Percentiles rank a stretch among this genome's conserved stretches.
These are phyloP conservation scores for Stephanodiscus triporus DNA, from an alignment of 108 stramenopile species.

Conservation along the genomic window DNA sequence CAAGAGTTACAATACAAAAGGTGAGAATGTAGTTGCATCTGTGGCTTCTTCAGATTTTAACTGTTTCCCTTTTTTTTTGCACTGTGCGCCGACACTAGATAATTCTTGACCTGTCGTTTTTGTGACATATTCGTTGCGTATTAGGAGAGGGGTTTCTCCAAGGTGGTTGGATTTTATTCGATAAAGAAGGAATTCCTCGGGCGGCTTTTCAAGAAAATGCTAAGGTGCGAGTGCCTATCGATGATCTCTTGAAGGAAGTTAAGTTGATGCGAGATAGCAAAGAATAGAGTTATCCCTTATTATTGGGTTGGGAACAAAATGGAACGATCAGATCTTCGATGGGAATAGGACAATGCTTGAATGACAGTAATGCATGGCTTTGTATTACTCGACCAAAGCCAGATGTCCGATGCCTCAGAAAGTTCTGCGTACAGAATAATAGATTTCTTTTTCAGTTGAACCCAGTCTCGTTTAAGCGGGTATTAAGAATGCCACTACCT, in stretches of 20 bases:
- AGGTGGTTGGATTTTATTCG: constrained; percentile 56
- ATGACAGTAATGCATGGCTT: constrained; percentile 11
- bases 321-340: not conserved
- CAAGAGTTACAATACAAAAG: constrained; percentile 49
- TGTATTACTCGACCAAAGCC: constrained; percentile 12
- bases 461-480: too few relatives aligned
- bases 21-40: constrained; percentile 8
- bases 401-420: not conserved
- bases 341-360: constrained; percentile 2
- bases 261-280: constrained; percentile 9
- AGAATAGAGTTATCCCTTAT: not conserved
- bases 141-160: constrained; percentile 58
- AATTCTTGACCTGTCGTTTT: not conserved
- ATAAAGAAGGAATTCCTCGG: constrained; percentile 18
- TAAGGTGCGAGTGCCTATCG: constrained; percentile 40
- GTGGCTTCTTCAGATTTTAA: not conserved
- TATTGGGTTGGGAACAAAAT: not conserved
- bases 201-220: constrained; percentile 55
- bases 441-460: too few relatives aligned
- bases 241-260: constrained; percentile 32
- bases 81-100: too few relatives aligned
- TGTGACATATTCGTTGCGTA: not conserved
- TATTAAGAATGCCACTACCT: not conserved
- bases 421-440: too few relatives aligned
- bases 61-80: not conserved